A percentile compares a stretch with the other conserved stretches of the same genome.
These are phyloP conservation scores for Boletus huronensis DNA, from an alignment of 768 basidiomycete genomes.

Conservation along the genomic window DNA sequence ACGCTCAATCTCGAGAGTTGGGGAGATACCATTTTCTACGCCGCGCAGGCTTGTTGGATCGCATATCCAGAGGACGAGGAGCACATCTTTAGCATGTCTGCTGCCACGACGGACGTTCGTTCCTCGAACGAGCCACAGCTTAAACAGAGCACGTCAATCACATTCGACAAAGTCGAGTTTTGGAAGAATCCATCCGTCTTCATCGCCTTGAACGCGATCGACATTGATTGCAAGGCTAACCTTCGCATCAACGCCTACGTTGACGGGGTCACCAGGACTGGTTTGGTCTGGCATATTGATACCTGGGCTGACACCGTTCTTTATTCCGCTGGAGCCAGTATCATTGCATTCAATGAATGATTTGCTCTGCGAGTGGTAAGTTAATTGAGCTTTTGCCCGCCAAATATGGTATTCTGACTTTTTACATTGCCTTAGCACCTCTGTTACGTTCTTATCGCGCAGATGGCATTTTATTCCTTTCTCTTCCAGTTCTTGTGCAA, in stretches of 20 bases:
- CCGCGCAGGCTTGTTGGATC: constrained; percentile 12
- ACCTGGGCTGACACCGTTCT: constrained; percentile 8
- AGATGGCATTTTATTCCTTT: too few relatives aligned
- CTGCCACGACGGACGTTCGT: constrained; percentile 9
- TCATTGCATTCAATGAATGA: background rate
- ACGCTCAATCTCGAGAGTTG: constrained; percentile 12
- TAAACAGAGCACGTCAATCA: background rate
- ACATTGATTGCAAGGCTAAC: constrained; percentile 4
- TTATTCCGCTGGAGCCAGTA: background rate
- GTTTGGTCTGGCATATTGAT: constrained; percentile 8
- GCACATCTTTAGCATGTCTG: constrained; percentile 13
- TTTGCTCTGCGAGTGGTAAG: too few relatives aligned
- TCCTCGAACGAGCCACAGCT: background rate
- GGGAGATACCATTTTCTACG: constrained; percentile 4
- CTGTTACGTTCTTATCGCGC: too few relatives aligned
- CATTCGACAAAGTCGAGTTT: constrained; percentile 5
- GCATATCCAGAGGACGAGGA: constrained; percentile 19
- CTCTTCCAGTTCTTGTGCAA: too few relatives aligned
- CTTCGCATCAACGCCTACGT: constrained; percentile 14
- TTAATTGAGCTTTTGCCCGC: too few relatives aligned
- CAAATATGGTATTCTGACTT: too few relatives aligned
- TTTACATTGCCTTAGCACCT: too few relatives aligned
- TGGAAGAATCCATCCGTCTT: constrained; percentile 16
- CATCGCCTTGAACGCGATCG: constrained; percentile 14
- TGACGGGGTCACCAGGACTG: background rate